These are phyloP conservation scores for Boletus sp. DNA, from an alignment of 1,284 basidiomycete species.

Conservation along the genomic window DNA sequence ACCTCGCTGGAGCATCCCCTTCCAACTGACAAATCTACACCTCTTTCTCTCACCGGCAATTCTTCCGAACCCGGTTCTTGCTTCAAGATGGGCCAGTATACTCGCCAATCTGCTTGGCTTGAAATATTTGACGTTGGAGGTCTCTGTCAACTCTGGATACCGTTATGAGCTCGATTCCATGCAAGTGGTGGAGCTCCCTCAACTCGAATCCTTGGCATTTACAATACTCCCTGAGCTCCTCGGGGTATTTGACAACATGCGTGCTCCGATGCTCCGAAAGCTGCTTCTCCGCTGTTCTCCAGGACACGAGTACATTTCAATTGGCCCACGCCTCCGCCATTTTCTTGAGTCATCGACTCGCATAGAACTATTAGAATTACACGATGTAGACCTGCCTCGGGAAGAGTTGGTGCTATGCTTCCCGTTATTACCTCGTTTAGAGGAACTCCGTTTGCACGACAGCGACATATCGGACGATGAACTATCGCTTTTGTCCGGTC, in stretches of 20 bases:
- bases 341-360: slow-evolving; percentile 45
- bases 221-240: slow-evolving; percentile 43
- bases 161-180: slow-evolving; percentile 33
- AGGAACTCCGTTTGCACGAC: slow-evolving; percentile 55
- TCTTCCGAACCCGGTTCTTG: slow-evolving; percentile 12
- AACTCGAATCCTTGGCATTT: slow-evolving; percentile 41
- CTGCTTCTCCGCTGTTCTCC: slow-evolving; percentile 42
- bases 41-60: slow-evolving; percentile 17
- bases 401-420: slow-evolving; percentile 43
- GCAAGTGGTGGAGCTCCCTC: slow-evolving; percentile 35
- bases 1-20: slow-evolving; percentile 24
- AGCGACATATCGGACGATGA: slow-evolving; percentile 54
- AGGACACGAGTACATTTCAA: slow-evolving; percentile 28
- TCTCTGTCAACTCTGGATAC: slow-evolving; percentile 36
- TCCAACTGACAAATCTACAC: slow-evolving; percentile 20
- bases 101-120: slow-evolving; percentile 36
- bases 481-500: slow-evolving; percentile 39
- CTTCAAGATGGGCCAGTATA: slow-evolving; percentile 30
- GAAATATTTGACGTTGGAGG: slow-evolving; percentile 38
- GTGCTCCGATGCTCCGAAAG: slow-evolving; percentile 39
- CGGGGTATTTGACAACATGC: slow-evolving; percentile 41
- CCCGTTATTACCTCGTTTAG: slow-evolving; percentile 37
- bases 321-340: slow-evolving; percentile 35
- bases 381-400: slow-evolving; percentile 49
- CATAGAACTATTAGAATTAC: slow-evolving; percentile 50